Evolutionary conservation across 352 stramenopile species (phyloP), one percentile per base, ranked within the genome.

Genomic region (Pythium myriotylum): DNA sequence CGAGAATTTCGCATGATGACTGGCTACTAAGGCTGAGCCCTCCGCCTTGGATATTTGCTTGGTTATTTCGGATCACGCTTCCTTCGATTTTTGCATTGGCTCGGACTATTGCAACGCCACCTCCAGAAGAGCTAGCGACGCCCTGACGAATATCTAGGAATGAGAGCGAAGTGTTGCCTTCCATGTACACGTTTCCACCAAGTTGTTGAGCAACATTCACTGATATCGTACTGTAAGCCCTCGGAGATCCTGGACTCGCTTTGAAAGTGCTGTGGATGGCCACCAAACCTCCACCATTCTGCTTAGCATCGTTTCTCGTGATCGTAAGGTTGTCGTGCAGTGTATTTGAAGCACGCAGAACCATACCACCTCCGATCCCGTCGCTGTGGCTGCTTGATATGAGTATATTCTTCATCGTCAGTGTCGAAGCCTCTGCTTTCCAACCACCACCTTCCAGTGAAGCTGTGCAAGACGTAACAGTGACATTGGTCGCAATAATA

Each of bases 261-360:
- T 19, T 33, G 20, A 67, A 58, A 1, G 20, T 37, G 14, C 43
- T 58, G 13, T 50, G 17, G 0, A 56, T 27, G 8, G 84, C 5
- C 35, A 76, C 80, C 3, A 77, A 12, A 0, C 77, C 81, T 1
- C 77, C 81, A 7, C 81, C 81, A 47, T 20, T 35, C 7, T 39
- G 23, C 5, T 22, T 46, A 7, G 67, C 76, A 17, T 53, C 33
- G 33, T 54, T 84, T 0, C 45, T n/a, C 2, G 48, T 42, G 7
- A 86, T 42, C 1, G 22, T 74, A 12, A 77, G 23, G 33, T 72
- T 68, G 7, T 50, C 27, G 41, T 86, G 70, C 1, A 39, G 14
- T 6, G 81, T 46, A 17, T 35, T 67, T 1, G 69, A 70, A 16
- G 10, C 27, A 3, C 63, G 22, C 3, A 81, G 10, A 33, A 76